Base-by-base conservation (phyloP, 1,284 basidiomycete species). In the Apiotrichum gamsii region DNA sequence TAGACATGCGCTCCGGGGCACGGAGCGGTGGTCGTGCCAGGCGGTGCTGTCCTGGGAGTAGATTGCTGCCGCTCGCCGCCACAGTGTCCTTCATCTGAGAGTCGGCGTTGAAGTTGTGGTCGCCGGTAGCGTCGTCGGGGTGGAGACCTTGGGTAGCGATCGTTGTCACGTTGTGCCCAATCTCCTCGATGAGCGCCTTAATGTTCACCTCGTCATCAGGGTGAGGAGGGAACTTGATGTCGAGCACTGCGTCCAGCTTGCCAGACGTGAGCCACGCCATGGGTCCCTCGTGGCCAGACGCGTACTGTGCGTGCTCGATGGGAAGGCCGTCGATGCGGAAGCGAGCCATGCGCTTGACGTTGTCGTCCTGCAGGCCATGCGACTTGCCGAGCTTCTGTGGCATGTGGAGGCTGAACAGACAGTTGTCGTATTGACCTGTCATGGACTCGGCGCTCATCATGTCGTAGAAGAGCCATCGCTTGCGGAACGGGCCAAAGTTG, bases 361-460 rank as follows among this genome's bases (percentile, higher is more conserved):
- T 80, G 59, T 89, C 82, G 38, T 85, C 72, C 54, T 93, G 87
- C 62, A 83, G 84, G 54, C 87, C 85, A 15, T 34, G 45, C 24
- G 25, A 11, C 38, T 82, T 88, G 5, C 91, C 89, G 41, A 98
- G 90, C 67, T 88, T 94, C 73, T 99, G 94, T 8, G 94, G 94
- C 67, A 86, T 89, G 70, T 98, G 94, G 54, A 99, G 70, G 63
- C 91, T 96, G 75, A 97, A 96, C 14, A 99, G 68, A 63, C 95
- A 99, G 61, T 96, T 96, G 67, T 99, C 94, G 57, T 94, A 88
- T 67, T 99, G 95, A 1, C 94, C 94, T 4, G 95, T 94, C 47
- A 97, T 88, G 48, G 85, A 87, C 59, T 97, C 91, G 0, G 94
- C 94, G 37, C 81, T 82, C 47, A 93, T 72, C 60, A 91, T 83